A percentile compares a stretch with the other conserved stretches of the same genome.
phyloP scores from a whole-genome alignment of 1,139 yeast genomes.

The Yamadazyma trypodendri region DNA sequence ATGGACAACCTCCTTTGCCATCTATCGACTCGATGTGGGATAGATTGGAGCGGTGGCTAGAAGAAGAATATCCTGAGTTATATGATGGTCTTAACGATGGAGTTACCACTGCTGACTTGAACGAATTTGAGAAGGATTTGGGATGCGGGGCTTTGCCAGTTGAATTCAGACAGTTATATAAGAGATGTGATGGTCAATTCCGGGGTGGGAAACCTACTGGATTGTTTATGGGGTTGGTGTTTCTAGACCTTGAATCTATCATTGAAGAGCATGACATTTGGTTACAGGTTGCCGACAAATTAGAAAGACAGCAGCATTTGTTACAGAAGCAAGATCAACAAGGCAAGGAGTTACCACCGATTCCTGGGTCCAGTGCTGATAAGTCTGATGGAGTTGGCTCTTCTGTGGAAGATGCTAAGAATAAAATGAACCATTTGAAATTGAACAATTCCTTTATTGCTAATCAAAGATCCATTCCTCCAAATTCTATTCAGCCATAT shows the following conservation, averaged over 20 bases:
- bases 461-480: slow-evolving; percentile 57
- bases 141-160: slow-evolving; percentile 63
- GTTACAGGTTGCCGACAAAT: slow-evolving; percentile 62
- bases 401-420: slow-evolving; percentile 15
- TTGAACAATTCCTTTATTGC: slow-evolving; percentile 38
- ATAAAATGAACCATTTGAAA: slow-evolving; percentile 9
- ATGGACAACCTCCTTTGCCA: slow-evolving; percentile 71
- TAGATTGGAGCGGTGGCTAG: slow-evolving; percentile 71
- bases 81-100: slow-evolving; percentile 69
- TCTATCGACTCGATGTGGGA: slow-evolving; percentile 71
- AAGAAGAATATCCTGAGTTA: slow-evolving; percentile 76
- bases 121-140: slow-evolving; percentile 73
- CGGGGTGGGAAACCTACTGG: slow-evolving; percentile 77
- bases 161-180: slow-evolving; percentile 74
- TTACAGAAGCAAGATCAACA: slow-evolving; percentile 28
- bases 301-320: slow-evolving; percentile 42
- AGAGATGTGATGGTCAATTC: slow-evolving; percentile 81
- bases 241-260: slow-evolving; percentile 69
- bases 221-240: slow-evolving; percentile 65
- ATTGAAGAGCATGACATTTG: slow-evolving; percentile 71
- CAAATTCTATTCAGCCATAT: slow-evolving; percentile 52
- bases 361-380: slow-evolving; percentile 8
- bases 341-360: slow-evolving; percentile 5
- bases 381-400: slow-evolving; percentile 17
- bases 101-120: slow-evolving; percentile 72